Base-by-base conservation (phyloP, 495 filamentous ascomycete species). In the Hypoxylon perforatum region DNA sequence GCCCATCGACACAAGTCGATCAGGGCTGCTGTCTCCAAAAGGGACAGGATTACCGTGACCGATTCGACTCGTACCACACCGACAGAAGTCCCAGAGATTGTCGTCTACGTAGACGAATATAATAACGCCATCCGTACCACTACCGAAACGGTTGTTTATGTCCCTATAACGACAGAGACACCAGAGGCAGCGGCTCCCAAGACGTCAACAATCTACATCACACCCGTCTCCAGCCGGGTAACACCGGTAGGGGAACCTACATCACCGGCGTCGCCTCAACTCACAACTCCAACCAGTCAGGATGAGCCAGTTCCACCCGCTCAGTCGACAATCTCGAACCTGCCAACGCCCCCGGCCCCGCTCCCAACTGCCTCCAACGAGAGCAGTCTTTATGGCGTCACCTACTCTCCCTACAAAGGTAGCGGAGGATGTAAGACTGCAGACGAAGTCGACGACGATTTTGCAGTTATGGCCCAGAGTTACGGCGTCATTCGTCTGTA, bases 401-500 rank as follows among this genome's bases (percentile, higher is more conserved):
- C 88, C 1, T 96, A 94, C 74, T 86, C 88, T 6, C 90, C 91
- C 0, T 95, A 93, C 80, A 88, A 86, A 47, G 78, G 79, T 22
- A 83, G 86, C 63, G 78, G 82, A 19, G 80, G 78, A 38, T 96
- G 92, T 85, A 94, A 92, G 64, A 77, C 79, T n/a, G 76, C 82
- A 52, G 74, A 76, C 10, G 79, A 90, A 63, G 83, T 96, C 17
- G 79, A 84, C 57, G 63, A 73, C 1, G 92, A 96, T 71, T 83
- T 95, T 55, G 75, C 75, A 2, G 70, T 69, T 45, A 72, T 83
- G 42, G 77, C 85, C 11, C 76, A 75, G 4, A 70, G 73, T 6
- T 92, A 88, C 77, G 74, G 81, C 11, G 73, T 87, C 23, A 75
- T 96, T 51, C 90, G 93, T 53, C 84, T 93, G 67, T 97, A 97